Conservation (phyloP, 495 filamentous ascomycete species). For the Talaromyces ruber region DNA sequence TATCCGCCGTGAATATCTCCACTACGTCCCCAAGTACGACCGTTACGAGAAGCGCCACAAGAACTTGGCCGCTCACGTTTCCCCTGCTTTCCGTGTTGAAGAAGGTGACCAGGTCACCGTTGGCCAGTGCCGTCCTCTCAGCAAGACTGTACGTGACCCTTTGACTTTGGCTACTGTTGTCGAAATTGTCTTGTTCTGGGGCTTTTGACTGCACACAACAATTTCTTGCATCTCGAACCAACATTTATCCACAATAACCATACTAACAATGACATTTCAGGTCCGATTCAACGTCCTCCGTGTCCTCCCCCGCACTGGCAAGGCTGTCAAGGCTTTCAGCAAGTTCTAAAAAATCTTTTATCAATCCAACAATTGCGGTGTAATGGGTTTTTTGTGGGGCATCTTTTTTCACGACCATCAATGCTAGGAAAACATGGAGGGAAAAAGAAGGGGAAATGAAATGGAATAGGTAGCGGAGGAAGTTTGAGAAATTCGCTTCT, state of each 20-base stretch:
- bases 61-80: constrained; percentile 98
- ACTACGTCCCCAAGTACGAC: constrained; percentile 97
- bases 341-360: constrained; percentile 70
- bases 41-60: constrained; percentile 99
- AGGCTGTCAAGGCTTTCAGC: constrained; percentile 92
- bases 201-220: not conserved
- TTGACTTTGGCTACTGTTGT: not conserved
- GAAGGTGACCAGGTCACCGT: constrained; percentile 98
- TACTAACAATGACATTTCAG: constrained; percentile 31
- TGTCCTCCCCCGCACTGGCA: constrained; percentile 91
- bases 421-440: constrained; percentile 20
- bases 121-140: constrained; percentile 95
- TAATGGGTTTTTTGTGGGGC: constrained; percentile 28
- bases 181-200: not conserved
- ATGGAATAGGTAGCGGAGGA: constrained; percentile 20
- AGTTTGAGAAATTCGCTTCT: constrained; percentile 15
- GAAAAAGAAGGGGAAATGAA: constrained; percentile 1
- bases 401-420: constrained; percentile 36
- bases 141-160: constrained; percentile 81
- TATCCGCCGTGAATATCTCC: constrained; percentile 99
- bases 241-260: not conserved
- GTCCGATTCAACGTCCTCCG: constrained; percentile 99
- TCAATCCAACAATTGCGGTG: constrained; percentile 4
- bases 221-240: not conserved
- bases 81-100: constrained; percentile 98